Percentiles rank a stretch among this genome's conserved stretches.
Evolutionary conservation across 306 rosid genomes (phyloP).

Genomic region (Rubus parviflorus): DNA sequence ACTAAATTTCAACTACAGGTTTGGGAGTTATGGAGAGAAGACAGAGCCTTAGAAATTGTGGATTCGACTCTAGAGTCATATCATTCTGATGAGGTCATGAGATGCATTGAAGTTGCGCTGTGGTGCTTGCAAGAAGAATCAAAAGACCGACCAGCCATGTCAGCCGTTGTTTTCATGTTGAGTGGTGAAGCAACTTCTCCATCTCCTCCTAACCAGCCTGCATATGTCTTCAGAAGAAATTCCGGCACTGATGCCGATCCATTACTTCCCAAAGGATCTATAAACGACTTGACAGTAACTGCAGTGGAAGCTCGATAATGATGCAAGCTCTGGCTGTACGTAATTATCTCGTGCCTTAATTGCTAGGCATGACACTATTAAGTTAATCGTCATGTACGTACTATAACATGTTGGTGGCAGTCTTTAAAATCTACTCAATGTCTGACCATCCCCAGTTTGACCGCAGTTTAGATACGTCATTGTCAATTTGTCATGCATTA

Average conservation of each 20-base stretch:
- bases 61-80: constrained; percentile 38
- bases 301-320: neutral
- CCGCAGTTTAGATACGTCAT: too few species aligned
- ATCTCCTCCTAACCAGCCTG: constrained; percentile 17
- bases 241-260: neutral
- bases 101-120: constrained; percentile 68
- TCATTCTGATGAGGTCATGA: constrained; percentile 31
- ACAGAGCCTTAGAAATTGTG: constrained; percentile 39
- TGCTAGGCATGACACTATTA: neutral
- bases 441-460: too few species aligned
- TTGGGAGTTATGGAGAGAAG: constrained; percentile 56
- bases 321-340: neutral
- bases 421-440: too few species aligned
- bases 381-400: too few species aligned
- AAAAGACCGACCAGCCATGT: constrained; percentile 57
- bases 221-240: constrained; percentile 2
- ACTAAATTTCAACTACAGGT: constrained; percentile 19
- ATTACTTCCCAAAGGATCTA: neutral
- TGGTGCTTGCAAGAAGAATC: constrained; percentile 61
- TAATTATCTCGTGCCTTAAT: neutral
- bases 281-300: constrained; percentile 4
- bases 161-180: constrained; percentile 55
- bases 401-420: too few species aligned
- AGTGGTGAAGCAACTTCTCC: constrained; percentile 17
- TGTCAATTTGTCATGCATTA: too few species aligned